Conservation (phyloP, 441 rosid species). For the Gossypium trilobum region DNA sequence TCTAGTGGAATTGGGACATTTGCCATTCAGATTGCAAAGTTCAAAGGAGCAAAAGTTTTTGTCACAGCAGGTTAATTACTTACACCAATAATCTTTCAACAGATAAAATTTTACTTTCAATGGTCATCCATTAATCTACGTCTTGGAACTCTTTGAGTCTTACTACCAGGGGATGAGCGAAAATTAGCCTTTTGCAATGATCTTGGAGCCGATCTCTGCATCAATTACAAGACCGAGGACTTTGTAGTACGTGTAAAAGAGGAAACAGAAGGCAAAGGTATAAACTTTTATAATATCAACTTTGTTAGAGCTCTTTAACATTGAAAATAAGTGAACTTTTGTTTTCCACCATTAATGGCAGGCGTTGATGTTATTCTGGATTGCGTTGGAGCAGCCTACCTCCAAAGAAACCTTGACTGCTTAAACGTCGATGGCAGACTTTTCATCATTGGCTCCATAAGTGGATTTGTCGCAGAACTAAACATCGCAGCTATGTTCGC, state of each 20-base stretch:
- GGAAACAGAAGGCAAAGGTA: slow-evolving; percentile 66
- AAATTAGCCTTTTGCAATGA: slow-evolving; percentile 65
- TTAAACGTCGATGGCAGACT: slow-evolving; percentile 68
- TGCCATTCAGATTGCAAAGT: slow-evolving; percentile 79
- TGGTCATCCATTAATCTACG: neutral
- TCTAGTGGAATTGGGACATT: slow-evolving; percentile 90
- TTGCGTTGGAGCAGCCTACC: slow-evolving; percentile 66
- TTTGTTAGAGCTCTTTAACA: neutral
- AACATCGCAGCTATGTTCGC: slow-evolving; percentile 44
- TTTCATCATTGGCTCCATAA: slow-evolving; percentile 55
- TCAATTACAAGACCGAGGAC: slow-evolving; percentile 84
- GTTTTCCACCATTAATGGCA: slow-evolving; percentile 18
- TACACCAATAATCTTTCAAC: neutral
- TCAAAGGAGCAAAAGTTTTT: slow-evolving; percentile 55
- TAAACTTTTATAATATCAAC: neutral
- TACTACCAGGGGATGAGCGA: slow-evolving; percentile 52
- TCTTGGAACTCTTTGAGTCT: slow-evolving; percentile 1
- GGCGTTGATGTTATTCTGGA: slow-evolving; percentile 82
- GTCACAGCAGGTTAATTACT: slow-evolving; percentile 64
- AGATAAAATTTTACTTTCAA: neutral
- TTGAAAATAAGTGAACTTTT: neutral
- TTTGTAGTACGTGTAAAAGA: slow-evolving; percentile 65
- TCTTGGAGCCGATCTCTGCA: slow-evolving; percentile 71
- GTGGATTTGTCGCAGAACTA: slow-evolving; percentile 53
- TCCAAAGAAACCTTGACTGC: slow-evolving; percentile 65